These are phyloP conservation scores for Forsythia suspensa DNA, from an alignment of 257 asterid species.

Conservation along the genomic window DNA sequence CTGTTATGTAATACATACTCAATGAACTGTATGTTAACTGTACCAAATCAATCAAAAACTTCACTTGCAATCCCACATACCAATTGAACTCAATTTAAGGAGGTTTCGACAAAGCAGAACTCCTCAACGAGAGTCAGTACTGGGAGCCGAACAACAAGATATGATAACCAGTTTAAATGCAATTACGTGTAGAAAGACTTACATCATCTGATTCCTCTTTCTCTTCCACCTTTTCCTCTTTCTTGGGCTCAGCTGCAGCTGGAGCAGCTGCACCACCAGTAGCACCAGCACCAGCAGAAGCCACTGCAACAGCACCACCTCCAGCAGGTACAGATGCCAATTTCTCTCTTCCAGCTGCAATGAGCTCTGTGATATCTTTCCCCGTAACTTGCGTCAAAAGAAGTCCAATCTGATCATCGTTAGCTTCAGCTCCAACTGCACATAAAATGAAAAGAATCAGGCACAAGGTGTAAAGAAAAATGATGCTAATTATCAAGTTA, in stretches of 20 bases:
- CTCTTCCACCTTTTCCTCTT: conserved; percentile 40
- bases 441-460: neutral
- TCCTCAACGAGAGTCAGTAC: neutral
- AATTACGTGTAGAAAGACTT: conserved; percentile 9
- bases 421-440: conserved; percentile 33
- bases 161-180: neutral
- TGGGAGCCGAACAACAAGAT: neutral
- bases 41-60: neutral
- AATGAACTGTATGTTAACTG: neutral
- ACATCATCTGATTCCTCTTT: conserved; percentile 41
- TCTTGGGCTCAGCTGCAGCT: conserved; percentile 37
- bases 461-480: too few species aligned
- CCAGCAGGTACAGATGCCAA: conserved; percentile 36
- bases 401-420: conserved; percentile 26
- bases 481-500: neutral
- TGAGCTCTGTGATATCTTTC: conserved; percentile 32
- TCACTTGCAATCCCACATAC: neutral
- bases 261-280: conserved; percentile 33
- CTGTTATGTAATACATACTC: neutral
- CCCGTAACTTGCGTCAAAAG: conserved; percentile 29
- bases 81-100: neutral
- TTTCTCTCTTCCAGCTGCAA: conserved; percentile 34
- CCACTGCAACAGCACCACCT: conserved; percentile 33
- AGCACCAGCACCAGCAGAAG: conserved; percentile 24
- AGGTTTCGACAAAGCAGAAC: neutral